phyloP scores from a whole-genome alignment of 2,329 filamentous ascomycete species.

The Myriosclerotinia scirpicola region DNA sequence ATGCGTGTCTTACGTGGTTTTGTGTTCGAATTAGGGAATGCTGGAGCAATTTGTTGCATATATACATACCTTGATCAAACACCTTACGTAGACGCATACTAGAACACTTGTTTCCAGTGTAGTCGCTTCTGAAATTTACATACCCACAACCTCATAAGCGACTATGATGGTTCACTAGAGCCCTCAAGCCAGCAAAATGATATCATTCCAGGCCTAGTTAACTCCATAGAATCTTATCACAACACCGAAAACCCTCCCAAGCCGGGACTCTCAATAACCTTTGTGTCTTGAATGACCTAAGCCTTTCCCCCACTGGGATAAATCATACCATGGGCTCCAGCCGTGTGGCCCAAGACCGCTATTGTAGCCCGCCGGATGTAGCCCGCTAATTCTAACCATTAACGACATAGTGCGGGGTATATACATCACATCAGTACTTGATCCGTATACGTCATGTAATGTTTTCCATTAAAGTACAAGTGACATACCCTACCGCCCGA shows the following conservation, averaged over 20 bases:
- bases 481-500: conserved; percentile 13
- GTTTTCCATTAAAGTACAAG: neutral
- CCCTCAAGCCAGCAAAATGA: neutral
- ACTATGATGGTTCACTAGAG: no score
- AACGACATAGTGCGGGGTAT: conserved; percentile 9
- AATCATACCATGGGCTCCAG: conserved; percentile 1
- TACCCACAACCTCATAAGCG: no score
- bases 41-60: neutral
- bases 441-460: neutral
- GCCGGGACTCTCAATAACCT: neutral
- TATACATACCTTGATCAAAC: neutral
- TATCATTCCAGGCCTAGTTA: neutral
- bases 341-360: neutral
- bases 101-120: no score
- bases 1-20: no score
- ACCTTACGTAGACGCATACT: neutral
- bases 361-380: conserved; percentile 1
- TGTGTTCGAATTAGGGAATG: no score
- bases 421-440: conserved; percentile 1
- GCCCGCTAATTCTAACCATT: neutral
- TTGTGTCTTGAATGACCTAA: neutral
- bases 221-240: neutral
- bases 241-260: neutral
- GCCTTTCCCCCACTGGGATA: neutral
- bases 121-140: neutral